phyloP scores from a whole-genome alignment of 2,329 filamentous ascomycete genomes.

The Colletotrichum lini region DNA sequence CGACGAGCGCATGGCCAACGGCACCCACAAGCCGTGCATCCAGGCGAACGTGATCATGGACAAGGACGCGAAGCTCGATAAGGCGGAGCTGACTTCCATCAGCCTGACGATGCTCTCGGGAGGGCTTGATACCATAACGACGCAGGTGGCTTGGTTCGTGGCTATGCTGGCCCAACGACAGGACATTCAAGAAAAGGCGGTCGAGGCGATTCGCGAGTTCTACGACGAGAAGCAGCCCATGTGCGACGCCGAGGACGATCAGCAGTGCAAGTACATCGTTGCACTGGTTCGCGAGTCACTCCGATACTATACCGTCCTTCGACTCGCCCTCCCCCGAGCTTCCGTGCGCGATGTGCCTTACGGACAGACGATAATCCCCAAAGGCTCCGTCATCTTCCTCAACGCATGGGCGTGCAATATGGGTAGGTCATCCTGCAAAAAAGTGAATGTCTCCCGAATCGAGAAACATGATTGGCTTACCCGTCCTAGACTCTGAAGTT shows the following conservation, averaged over 20 bases:
- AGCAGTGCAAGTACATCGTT: constrained; percentile 74
- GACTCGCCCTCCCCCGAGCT: constrained; percentile 73
- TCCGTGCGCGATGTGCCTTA: constrained; percentile 73
- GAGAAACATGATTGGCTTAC: not conserved
- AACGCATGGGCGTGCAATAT: constrained; percentile 80
- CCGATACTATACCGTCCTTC: constrained; percentile 74
- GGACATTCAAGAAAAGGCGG: constrained; percentile 74
- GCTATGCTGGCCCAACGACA: constrained; percentile 71
- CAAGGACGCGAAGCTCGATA: constrained; percentile 73
- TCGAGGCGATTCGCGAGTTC: constrained; percentile 68
- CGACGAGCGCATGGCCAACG: constrained; percentile 72
- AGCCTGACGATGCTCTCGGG: constrained; percentile 79
- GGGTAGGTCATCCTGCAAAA: constrained; percentile 58
- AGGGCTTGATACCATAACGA: constrained; percentile 77
- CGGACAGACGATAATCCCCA: constrained; percentile 70
- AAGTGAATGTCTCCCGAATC: too few species aligned
- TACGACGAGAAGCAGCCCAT: constrained; percentile 68
- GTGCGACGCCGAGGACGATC: constrained; percentile 73
- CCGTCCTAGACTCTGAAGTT: constrained; percentile 61
- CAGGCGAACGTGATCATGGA: constrained; percentile 77
- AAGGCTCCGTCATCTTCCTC: constrained; percentile 74
- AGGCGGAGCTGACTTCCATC: constrained; percentile 75
- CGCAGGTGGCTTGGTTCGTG: constrained; percentile 75
- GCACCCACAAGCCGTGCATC: constrained; percentile 74
- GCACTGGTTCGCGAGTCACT: constrained; percentile 75